Evolutionary conservation across 192 early-diverging fungal species (phyloP), one percentile per base, ranked within the genome.

Genomic region (Endogone sp.): DNA sequence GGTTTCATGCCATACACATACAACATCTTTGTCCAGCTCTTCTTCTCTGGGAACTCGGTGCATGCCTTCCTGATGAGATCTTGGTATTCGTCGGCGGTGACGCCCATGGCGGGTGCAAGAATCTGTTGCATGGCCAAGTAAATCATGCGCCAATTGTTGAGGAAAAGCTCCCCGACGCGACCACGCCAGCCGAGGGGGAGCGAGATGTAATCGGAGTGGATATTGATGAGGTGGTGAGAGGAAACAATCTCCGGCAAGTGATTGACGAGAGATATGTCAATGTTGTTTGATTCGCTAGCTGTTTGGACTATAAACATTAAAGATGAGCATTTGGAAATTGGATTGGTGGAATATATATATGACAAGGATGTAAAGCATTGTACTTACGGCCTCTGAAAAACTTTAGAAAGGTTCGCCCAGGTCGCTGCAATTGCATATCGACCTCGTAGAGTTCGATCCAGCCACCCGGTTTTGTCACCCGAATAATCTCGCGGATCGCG

Each of bases 401-500:
- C 37, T 49, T 49, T 16, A 49, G 16, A 16, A 49, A 49, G 9
- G 37, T 49, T 16, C 37, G 9, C 1, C 37, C 37, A 6, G 37
- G 37, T 49, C 37, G 37, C 37, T 49, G 37, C 37, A 49, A 11
- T 16, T 49, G 37, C 69, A 73, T 71, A 29, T 78, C 72, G 21
- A 75, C 65, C 37, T 49, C 37, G 37, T 49, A 49, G 9, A 60
- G 22, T 22, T 60, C 59, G 59, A 60, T 28, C 59, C 59, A 60
- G 21, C 24, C 59, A 0, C 59, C 59, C 24, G 59, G 59, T 28
- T 60, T 60, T 23, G 59, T 26, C 0, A 60, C 59, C 8, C 59
- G 59, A 10, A 26, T 22, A 21, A 60, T 8, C 59, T 60, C 59
- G 24, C 27, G 6, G 0, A 60, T 60, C 10, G 59, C 59, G 8